Base-by-base conservation (phyloP, 768 basidiomycete genomes). In the Crucibulum laeve region DNA sequence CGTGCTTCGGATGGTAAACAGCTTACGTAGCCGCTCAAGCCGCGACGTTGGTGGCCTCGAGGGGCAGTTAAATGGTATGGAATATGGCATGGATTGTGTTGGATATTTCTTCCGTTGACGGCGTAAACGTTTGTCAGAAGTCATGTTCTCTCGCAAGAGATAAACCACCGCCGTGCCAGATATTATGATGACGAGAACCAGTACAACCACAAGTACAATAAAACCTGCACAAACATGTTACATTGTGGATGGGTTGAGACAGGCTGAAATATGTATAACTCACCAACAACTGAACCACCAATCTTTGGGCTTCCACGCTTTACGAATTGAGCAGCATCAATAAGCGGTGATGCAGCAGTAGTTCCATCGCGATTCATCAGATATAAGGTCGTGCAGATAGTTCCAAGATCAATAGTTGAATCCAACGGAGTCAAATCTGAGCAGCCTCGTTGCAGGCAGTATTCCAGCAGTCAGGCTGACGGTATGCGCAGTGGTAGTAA, bases 191-290 rank as follows among this genome's bases (percentile, higher is more conserved):
- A 87, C 62, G 44, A 75, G 49, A 44, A 68, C 64, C 32, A 87
- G 70, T 35, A 65, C 58, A 26, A 84, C 74, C 30, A 87, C 68
- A 28, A 87, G 61, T 3, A 63, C 78, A 50, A 86, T 73, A 63
- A 87, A 87, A 8, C 72, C 83, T 74, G n/a, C n/a, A n/a, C n/a
- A 42, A 38, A 43, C 47, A 28, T 10, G 30, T 17, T 22, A 42
- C 44, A 28, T 44, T 14, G 33, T 26, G 5, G 1, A 10, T 14
- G 17, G 25, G 30, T n/a, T 42, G 17, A 26, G 21, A 17, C 17
- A 43, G n/a, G 26, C 36, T 5, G 18, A 22, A n/a, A 13, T 8
- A 37, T 28, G 38, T 38, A 45, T 4, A 18, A 53, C 72, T 30
- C 58, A 77, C 77, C 77, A 40, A 69, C 69, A 49, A 65, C 57